Evolutionary conservation across 1,284 basidiomycete species (phyloP).

Genomic region (Fomitiporia mediterranea): DNA sequence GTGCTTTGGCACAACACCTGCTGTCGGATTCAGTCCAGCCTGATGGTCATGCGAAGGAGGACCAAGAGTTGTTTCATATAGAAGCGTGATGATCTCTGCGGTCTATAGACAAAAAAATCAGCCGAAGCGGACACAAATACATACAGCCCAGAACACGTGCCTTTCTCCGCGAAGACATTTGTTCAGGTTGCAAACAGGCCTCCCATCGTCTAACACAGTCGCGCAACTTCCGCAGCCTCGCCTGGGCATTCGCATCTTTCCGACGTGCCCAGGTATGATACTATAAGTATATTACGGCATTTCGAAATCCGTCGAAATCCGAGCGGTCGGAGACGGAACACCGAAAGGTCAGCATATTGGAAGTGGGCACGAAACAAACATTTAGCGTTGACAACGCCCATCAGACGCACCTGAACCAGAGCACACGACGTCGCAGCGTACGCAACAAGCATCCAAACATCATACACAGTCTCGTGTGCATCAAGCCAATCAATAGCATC

Average conservation of each 20-base stretch:
- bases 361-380: constrained; percentile 7
- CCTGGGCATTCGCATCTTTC: constrained; percentile 69
- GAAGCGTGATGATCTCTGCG: constrained; percentile 84
- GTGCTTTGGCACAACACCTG: constrained; percentile 56
- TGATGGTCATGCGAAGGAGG: constrained; percentile 52
- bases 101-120: constrained; percentile 51
- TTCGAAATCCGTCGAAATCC: too few species aligned
- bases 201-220: constrained; percentile 86
- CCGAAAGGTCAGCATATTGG: constrained; percentile 12
- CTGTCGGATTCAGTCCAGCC: constrained; percentile 67
- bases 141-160: constrained; percentile 37
- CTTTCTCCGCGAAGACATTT: constrained; percentile 89
- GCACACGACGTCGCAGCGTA: constrained; percentile 90
- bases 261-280: constrained; percentile 91
- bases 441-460: constrained; percentile 81
- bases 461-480: constrained; percentile 73
- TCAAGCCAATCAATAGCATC: constrained; percentile 90
- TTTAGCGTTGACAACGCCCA: background rate
- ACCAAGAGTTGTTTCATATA: constrained; percentile 88
- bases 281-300: constrained; percentile 34
- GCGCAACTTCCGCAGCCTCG: constrained; percentile 71
- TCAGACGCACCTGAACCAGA: constrained; percentile 74
- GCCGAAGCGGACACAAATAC: background rate
- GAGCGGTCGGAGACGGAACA: background rate
- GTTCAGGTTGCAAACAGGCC: constrained; percentile 70